Evolutionary conservation across 768 basidiomycete species (phyloP), one percentile per base, ranked within the genome.

Genomic region (Clitopilus passeckerianus): DNA sequence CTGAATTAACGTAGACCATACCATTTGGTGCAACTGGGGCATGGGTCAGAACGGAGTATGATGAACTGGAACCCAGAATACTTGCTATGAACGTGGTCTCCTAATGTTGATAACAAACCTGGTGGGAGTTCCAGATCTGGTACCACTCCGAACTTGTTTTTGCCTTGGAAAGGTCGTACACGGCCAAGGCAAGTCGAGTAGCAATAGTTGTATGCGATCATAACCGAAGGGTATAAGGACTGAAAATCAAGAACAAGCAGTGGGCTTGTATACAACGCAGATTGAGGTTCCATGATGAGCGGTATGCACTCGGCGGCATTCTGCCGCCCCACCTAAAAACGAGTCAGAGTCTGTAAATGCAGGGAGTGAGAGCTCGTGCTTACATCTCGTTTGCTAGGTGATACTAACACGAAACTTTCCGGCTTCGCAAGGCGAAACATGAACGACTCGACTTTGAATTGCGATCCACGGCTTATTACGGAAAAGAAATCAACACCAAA

Each of bases 361-460:
- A 52, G 34, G 43, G 54, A 23, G 5, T 35, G 20, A 14, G n/a
- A 50, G 5, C 3, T 41, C 10, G 30, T 35, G 70, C 83, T 60
- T 61, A 95, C 95, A 70, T 97, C 90, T 58, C 81, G 77, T 71
- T 86, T 90, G 62, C 88, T 95, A 0, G 97, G 97, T 0, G 96
- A 98, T 12, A 96, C 75, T 5, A 99, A 76, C 20, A 98, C 83
- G 64, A 95, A 95, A 63, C 82, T 91, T 70, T 98, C 97, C 0
- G 97, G 95, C 71, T 98, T 98, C 16, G 92, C 91, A 53, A 98
- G 94, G 18, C 95, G 87, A 71, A 97, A 95, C 89, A 99, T 89
- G 75, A 99, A 96, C 0, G 95, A 95, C 75, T 99, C 97, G 24
- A 98, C 97, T 74, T 98, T 99, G 79, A 94, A 98, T 67, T 99